Percentiles rank a stretch among this genome's conserved stretches.
Conservation (phyloP, 202 grass and related monocot genomes). For the Saccharum hybrid region DNA sequence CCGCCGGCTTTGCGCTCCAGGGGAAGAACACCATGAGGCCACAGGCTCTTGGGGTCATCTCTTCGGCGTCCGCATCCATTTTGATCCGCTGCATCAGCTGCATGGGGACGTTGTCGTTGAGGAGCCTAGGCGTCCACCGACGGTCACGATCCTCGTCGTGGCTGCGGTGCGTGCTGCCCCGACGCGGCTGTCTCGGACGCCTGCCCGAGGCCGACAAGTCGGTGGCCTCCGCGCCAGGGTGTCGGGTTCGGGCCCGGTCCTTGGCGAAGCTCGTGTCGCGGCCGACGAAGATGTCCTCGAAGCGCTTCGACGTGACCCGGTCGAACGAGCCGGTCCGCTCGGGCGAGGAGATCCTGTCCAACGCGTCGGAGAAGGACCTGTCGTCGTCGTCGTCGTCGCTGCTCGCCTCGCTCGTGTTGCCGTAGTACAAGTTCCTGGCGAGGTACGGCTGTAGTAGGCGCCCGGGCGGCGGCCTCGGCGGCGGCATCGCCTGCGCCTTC, state of each 20-base stretch:
- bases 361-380: conserved; percentile 70
- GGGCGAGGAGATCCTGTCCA: conserved; percentile 65
- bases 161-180: conserved; percentile 23
- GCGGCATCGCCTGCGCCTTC: conserved; percentile 36
- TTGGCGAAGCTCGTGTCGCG: conserved; percentile 73
- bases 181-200: conserved; percentile 30
- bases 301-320: conserved; percentile 57
- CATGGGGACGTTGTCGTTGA: conserved; percentile 27
- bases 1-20: conserved; percentile 75
- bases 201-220: conserved; percentile 48
- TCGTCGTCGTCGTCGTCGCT: conserved; percentile 48
- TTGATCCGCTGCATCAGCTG: conserved; percentile 44
- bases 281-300: conserved; percentile 57
- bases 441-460: conserved; percentile 38
- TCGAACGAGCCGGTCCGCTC: conserved; percentile 76
- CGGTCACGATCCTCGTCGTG: conserved; percentile 12
- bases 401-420: conserved; percentile 53
- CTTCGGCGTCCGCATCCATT: conserved; percentile 44
- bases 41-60: conserved; percentile 67
- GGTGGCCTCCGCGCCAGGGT: conserved; percentile 27
- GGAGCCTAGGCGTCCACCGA: background rate
- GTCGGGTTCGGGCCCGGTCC: conserved; percentile 47
- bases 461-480: conserved; percentile 72
- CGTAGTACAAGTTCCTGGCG: conserved; percentile 39
- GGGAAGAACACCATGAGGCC: conserved; percentile 94